Evolutionary conservation across 805 yeast genomes (phyloP), one percentile per base, ranked within the genome.

Genomic region (Lipomyces spencermartinsiae): DNA sequence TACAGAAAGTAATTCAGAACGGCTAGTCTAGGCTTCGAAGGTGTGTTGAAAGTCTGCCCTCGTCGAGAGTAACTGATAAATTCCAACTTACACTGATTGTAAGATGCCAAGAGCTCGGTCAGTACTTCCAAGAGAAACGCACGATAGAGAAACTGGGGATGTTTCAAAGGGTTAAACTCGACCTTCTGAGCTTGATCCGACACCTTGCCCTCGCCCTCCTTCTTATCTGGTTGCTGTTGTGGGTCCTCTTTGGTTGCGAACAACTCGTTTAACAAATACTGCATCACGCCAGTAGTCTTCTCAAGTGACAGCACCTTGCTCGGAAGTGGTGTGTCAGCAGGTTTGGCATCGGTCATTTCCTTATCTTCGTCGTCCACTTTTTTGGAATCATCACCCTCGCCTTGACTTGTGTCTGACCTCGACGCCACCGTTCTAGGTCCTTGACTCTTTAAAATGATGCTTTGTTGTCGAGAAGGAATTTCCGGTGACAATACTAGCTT

Each of bases 11-110:
- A 86, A 75, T 92, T 91, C 69, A 93, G 78, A 0, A 94, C 88
- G 0, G 96, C 89, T 0, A 92, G 83, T 35, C 94, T 83, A 1
- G 97, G 96, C 74, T 88, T 91, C 10, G 70, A 64, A 14, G 76
- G 72, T 6, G 73, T 71, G 35, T 51, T 57, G 16, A 51, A 14
- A 2, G 61, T 39, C 7, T 19, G 62, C 7, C 58, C 70, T 19
- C 71, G 68, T 10, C 88, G 89, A 1, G 94, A 87, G 73, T 86
- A 93, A 0, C 94, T 88, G 65, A 93, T 79, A 74, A 93, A 90
- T 73, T 93, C 97, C 61, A 90, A 83, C 76, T 93, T 93, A 61
- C 93, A 86, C 69, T 88, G 89, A 69, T 88, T 89, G 76, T 93
- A 93, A 1, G 97, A 90, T 1, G 88, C 85, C 7, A 93, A 77